These are phyloP conservation scores for Chimonanthus salicifolius DNA, from an alignment of 164 flowering plant genomes.

Conservation along the genomic window DNA sequence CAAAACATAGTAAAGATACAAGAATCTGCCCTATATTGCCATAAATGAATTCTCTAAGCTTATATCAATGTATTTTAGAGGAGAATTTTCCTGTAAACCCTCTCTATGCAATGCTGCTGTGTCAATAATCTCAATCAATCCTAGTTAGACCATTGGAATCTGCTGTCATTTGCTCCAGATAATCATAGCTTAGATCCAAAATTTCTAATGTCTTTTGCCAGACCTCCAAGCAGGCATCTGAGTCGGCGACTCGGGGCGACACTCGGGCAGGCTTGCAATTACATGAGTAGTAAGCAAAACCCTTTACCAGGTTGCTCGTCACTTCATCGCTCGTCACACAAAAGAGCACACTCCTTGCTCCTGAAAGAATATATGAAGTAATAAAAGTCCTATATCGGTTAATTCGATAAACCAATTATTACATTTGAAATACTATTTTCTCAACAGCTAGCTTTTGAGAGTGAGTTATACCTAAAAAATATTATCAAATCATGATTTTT, in stretches of 20 bases:
- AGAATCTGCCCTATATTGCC: not conserved
- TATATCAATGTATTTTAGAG: not conserved
- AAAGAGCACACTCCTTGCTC: conserved; percentile 24
- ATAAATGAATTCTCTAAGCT: not conserved
- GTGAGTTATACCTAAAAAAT: too few species aligned
- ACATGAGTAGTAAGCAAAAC: conserved; percentile 25
- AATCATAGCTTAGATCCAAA: conserved; percentile 8
- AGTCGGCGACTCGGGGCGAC: conserved; percentile 15
- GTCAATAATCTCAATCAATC: not conserved
- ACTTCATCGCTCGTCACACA: conserved; percentile 16
- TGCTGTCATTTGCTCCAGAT: conserved; percentile 1
- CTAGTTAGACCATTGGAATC: not conserved
- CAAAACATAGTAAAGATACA: not conserved
- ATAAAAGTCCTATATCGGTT: too few species aligned
- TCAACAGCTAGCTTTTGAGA: too few species aligned
- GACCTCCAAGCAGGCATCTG: conserved; percentile 14
- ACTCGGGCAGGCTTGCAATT: conserved; percentile 21
- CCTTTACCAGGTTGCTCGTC: conserved; percentile 9
- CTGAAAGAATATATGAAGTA: not conserved
- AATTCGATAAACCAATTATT: too few species aligned
- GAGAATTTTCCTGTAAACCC: not conserved
- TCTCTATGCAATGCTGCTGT: not conserved
- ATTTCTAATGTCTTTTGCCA: conserved; percentile 24
- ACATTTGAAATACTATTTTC: too few species aligned
- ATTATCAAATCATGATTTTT: too few species aligned